These are phyloP conservation scores for Endocalyx cinctus DNA, from an alignment of 2,329 filamentous ascomycete genomes.

Conservation along the genomic window DNA sequence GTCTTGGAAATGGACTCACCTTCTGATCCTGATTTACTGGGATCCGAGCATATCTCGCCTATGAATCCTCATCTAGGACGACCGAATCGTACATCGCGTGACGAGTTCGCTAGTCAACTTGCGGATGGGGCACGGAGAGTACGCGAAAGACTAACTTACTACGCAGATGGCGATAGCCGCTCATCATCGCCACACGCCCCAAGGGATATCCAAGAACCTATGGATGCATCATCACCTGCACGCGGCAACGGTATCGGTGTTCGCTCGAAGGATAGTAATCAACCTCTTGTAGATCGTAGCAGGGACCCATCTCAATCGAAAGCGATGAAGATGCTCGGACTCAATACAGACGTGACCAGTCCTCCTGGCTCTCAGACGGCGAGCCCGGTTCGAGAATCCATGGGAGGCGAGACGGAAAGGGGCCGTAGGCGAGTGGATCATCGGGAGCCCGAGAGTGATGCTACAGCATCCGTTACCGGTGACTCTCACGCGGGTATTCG, in stretches of 20 bases:
- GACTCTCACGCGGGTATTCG: slow-evolving; percentile 46
- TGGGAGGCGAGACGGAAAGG: slow-evolving; percentile 7
- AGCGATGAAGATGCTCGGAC: slow-evolving; percentile 57
- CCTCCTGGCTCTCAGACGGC: slow-evolving; percentile 27
- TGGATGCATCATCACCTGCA: slow-evolving; percentile 27
- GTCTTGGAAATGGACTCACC: slow-evolving; percentile 16
- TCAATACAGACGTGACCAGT: slow-evolving; percentile 31
- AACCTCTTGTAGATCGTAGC: slow-evolving; percentile 52
- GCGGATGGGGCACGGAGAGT: slow-evolving; percentile 67
- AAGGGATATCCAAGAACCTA: slow-evolving; percentile 25
- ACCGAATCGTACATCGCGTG: slow-evolving; percentile 30
- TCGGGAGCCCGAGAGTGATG: slow-evolving; percentile 10
- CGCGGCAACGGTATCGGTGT: slow-evolving; percentile 58
- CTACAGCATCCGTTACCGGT: slow-evolving; percentile 12
- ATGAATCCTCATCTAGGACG: neutral
- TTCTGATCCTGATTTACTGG: slow-evolving; percentile 9
- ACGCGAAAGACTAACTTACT: slow-evolving; percentile 67
- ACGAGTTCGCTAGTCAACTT: slow-evolving; percentile 70
- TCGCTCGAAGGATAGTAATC: slow-evolving; percentile 61
- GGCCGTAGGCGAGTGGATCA: slow-evolving; percentile 6
- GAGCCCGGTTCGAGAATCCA: slow-evolving; percentile 10
- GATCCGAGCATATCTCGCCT: slow-evolving; percentile 1
- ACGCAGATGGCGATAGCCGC: slow-evolving; percentile 58
- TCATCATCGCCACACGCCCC: slow-evolving; percentile 37
- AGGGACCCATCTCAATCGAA: slow-evolving; percentile 44